A percentile compares a stretch with the other conserved stretches of the same genome.
Conservation (phyloP, 2,329 filamentous ascomycete species). For the Falciphora oryzae region DNA sequence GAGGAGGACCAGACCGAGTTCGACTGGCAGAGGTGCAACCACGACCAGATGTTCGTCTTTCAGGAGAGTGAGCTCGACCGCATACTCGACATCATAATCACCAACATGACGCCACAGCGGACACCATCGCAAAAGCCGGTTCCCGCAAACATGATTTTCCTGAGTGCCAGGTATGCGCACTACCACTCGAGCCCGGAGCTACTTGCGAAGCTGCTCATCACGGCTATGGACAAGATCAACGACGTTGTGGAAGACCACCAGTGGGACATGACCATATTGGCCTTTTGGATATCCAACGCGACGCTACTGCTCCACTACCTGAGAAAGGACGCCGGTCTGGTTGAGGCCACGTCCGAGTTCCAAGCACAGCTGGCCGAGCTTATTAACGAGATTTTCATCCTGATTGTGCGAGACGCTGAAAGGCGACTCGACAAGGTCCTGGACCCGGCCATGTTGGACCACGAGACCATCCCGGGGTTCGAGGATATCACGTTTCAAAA, state of each 20-base stretch:
- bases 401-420: slow-evolving; percentile 95
- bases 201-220: slow-evolving; percentile 70
- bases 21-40: slow-evolving; percentile 87
- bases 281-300: slow-evolving; percentile 98
- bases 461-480: slow-evolving; percentile 96
- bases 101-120: slow-evolving; percentile 93
- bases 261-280: slow-evolving; percentile 99
- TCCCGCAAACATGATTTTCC: slow-evolving; percentile 92
- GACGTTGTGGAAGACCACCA: slow-evolving; percentile 92
- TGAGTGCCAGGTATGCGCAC: slow-evolving; percentile 92
- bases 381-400: slow-evolving; percentile 96
- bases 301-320: slow-evolving; percentile 93
- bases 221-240: slow-evolving; percentile 94
- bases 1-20: slow-evolving; percentile 92
- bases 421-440: slow-evolving; percentile 93
- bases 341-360: slow-evolving; percentile 78
- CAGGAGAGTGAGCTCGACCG: slow-evolving; percentile 88
- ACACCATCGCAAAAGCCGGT: slow-evolving; percentile 97
- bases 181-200: slow-evolving; percentile 90
- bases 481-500: slow-evolving; percentile 97
- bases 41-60: slow-evolving; percentile 99
- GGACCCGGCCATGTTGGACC: slow-evolving; percentile 89
- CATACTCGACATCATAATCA: slow-evolving; percentile 93
- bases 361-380: slow-evolving; percentile 90
- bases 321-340: slow-evolving; percentile 83